Evolutionary conservation across 2,329 filamentous ascomycete species (phyloP).

Genomic region (Thielaviopsis ethacetica): DNA sequence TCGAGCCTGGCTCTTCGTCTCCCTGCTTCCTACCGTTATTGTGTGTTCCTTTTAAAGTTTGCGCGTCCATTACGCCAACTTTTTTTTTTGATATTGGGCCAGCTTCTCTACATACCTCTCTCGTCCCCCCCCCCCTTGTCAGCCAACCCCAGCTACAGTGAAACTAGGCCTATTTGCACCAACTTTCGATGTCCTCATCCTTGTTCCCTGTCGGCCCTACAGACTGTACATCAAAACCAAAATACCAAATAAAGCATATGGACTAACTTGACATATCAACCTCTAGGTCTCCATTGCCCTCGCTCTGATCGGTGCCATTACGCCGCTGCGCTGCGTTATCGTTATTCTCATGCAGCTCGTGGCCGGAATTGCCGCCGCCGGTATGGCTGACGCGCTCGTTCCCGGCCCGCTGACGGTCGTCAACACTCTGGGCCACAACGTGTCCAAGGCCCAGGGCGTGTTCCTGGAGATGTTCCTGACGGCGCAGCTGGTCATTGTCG

Average conservation of each 20-base stretch:
- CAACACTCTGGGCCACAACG: slow-evolving; percentile 36
- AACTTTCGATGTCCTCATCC: background rate
- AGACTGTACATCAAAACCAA: too few species aligned
- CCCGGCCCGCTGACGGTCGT: slow-evolving; percentile 37
- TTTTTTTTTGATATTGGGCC: background rate
- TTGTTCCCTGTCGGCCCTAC: background rate
- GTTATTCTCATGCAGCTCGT: slow-evolving; percentile 41
- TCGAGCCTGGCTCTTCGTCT: background rate
- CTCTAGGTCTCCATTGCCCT: slow-evolving; percentile 39
- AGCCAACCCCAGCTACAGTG: background rate
- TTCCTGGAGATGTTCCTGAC: slow-evolving; percentile 55
- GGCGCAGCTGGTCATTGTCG: slow-evolving; percentile 43
- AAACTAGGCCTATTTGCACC: background rate
- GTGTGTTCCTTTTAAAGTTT: slow-evolving; percentile 2
- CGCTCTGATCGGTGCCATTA: slow-evolving; percentile 39
- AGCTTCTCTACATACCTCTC: background rate
- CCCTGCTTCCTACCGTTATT: background rate
- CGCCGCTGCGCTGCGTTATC: slow-evolving; percentile 31
- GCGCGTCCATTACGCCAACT: slow-evolving; percentile 1
- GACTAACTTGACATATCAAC: background rate
- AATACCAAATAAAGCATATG: background rate
- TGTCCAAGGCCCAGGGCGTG: slow-evolving; percentile 38
- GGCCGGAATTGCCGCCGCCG: slow-evolving; percentile 41
- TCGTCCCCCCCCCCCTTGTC: background rate
- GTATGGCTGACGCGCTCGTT: slow-evolving; percentile 39